phyloP scores from a whole-genome alignment of 2,329 filamentous ascomycete species.

The Aspergillus ustus region DNA sequence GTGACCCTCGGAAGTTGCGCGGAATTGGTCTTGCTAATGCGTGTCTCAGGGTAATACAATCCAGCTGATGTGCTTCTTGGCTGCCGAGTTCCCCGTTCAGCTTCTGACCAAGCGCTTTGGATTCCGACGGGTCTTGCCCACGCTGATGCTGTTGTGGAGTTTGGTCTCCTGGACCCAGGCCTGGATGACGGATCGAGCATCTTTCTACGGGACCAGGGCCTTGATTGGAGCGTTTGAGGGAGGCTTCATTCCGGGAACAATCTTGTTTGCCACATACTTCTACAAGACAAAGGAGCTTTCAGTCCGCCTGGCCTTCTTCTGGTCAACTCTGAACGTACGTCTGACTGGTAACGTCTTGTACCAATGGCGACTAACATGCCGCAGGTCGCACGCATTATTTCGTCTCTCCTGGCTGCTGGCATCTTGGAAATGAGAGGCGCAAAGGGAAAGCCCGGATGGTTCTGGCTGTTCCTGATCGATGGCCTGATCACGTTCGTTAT shows the following conservation, averaged over 20 bases:
- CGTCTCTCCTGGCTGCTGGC: constrained; percentile 44
- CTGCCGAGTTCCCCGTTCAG: constrained; percentile 52
- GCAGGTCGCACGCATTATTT: constrained; percentile 39
- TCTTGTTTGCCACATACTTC: constrained; percentile 49
- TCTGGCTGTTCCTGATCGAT: constrained; percentile 49
- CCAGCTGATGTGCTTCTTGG: constrained; percentile 30
- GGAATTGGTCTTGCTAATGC: no score
- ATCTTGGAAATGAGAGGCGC: constrained; percentile 50
- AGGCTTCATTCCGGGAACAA: constrained; percentile 41
- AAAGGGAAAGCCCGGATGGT: constrained; percentile 49
- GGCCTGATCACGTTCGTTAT: constrained; percentile 50
- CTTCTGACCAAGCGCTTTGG: constrained; percentile 53
- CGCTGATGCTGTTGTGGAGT: constrained; percentile 53
- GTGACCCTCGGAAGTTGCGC: background rate
- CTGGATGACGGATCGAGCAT: constrained; percentile 36
- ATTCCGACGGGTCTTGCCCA: constrained; percentile 51
- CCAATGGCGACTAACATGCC: background rate
- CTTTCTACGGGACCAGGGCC: constrained; percentile 45
- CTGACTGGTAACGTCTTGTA: background rate
- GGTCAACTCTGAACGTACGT: constrained; percentile 43
- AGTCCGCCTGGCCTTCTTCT: constrained; percentile 49
- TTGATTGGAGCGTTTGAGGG: constrained; percentile 49
- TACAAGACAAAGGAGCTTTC: constrained; percentile 49
- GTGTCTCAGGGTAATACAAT: constrained; percentile 28
- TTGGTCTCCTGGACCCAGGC: constrained; percentile 45